Evolutionary conservation across 225 moss, liverwort and hornwort genomes (phyloP).

Genomic region (Sphagnum tenellum): DNA sequence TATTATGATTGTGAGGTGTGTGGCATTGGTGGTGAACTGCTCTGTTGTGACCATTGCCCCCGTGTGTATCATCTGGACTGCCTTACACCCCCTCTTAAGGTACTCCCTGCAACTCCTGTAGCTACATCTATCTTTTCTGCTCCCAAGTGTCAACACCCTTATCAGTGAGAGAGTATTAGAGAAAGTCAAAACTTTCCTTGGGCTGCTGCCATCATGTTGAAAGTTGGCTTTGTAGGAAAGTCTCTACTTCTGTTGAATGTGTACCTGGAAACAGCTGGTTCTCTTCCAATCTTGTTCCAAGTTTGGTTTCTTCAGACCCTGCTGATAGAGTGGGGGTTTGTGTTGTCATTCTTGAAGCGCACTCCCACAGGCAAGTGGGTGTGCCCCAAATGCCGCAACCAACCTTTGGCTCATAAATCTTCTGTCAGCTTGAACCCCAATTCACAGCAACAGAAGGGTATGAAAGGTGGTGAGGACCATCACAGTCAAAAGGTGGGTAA

Average conservation of each 20-base stretch:
- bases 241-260: no score
- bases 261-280: no score
- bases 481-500: constrained; percentile 42
- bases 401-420: constrained; percentile 45
- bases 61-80: constrained; percentile 96
- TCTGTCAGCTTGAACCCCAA: constrained; percentile 4
- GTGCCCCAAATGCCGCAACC: constrained; percentile 70
- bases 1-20: constrained; percentile 97
- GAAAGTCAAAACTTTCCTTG: no score
- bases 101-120: constrained; percentile 9
- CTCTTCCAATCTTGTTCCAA: no score
- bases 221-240: no score
- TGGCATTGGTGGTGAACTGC: constrained; percentile 79
- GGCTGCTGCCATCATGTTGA: no score
- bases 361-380: constrained; percentile 98
- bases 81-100: constrained; percentile 85
- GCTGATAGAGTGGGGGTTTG: constrained; percentile 6
- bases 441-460: constrained; percentile 10
- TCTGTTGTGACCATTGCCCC: constrained; percentile 95
- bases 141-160: no score
- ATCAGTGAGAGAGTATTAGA: no score
- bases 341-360: constrained; percentile 39
- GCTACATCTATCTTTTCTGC: no score
- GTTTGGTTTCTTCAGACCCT: background rate
- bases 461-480: constrained; percentile 38